Evolutionary conservation across 192 early-diverging fungal genomes (phyloP).

Genomic region (Jimgerdemannia flammicorona): DNA sequence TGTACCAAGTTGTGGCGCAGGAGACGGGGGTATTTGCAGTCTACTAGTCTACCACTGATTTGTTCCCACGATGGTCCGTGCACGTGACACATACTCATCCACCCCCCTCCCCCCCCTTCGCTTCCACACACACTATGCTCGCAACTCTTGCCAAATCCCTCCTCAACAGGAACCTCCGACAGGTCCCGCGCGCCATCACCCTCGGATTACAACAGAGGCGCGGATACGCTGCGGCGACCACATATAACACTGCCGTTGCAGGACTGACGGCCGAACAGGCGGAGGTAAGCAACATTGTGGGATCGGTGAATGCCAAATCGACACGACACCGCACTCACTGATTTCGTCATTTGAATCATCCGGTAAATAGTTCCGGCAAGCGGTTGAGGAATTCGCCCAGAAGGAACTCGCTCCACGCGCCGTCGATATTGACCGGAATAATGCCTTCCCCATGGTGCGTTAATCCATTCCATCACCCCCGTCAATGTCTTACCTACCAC

Average conservation of each 20-base stretch:
- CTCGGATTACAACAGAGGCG: neutral
- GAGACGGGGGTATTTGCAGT: no score
- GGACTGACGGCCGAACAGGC: slow-evolving; percentile 71
- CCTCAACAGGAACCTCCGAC: no score
- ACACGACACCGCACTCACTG: neutral
- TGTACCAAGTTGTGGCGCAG: no score
- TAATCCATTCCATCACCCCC: neutral
- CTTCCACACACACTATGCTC: no score
- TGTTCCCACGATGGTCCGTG: no score
- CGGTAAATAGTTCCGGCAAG: slow-evolving; percentile 56
- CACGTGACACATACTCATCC: no score
- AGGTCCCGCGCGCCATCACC: neutral
- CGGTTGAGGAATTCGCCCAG: slow-evolving; percentile 73
- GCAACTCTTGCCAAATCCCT: no score
- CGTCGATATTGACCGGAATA: slow-evolving; percentile 75
- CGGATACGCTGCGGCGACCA: slow-evolving; percentile 6
- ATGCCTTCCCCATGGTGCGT: slow-evolving; percentile 77
- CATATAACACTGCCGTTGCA: slow-evolving; percentile 74
- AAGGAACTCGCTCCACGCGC: slow-evolving; percentile 83
- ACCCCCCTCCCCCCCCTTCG: no score
- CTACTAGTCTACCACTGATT: no score
- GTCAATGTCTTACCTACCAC: neutral
- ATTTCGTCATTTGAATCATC: neutral
- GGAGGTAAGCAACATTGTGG: slow-evolving; percentile 33
- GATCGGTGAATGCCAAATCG: neutral